Percentiles rank a stretch among this genome's conserved stretches.
Evolutionary conservation across 2,329 filamentous ascomycete species (phyloP).

Genomic region (Fusarium sp.): DNA sequence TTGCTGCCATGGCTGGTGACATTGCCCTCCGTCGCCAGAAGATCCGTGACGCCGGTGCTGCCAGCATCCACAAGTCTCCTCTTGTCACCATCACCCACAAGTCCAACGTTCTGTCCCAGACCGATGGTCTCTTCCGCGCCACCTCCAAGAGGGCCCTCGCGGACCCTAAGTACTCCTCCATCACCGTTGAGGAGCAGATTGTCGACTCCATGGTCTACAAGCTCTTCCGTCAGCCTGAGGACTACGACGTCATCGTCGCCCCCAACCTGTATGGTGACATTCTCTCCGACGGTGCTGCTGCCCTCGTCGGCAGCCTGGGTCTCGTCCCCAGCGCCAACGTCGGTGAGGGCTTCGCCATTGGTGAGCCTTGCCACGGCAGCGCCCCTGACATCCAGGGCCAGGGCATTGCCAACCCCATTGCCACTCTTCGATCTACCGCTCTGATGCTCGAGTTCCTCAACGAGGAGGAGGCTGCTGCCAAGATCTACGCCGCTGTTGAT

Average conservation of each 20-base stretch:
- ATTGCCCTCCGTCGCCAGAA: slow-evolving; percentile 90
- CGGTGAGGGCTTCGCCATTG: slow-evolving; percentile 92
- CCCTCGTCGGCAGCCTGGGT: slow-evolving; percentile 90
- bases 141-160: slow-evolving; percentile 81
- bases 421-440: slow-evolving; percentile 89
- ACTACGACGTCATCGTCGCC: slow-evolving; percentile 98
- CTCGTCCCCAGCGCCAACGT: slow-evolving; percentile 97
- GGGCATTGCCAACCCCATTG: slow-evolving; percentile 95
- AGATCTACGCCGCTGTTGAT: slow-evolving; percentile 93
- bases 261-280: slow-evolving; percentile 99
- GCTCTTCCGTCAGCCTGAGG: slow-evolving; percentile 93
- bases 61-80: slow-evolving; percentile 74
- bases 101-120: slow-evolving; percentile 95
- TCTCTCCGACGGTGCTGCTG: slow-evolving; percentile 93
- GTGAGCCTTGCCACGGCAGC: slow-evolving; percentile 96
- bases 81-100: slow-evolving; percentile 98
- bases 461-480: slow-evolving; percentile 86
- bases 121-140: slow-evolving; percentile 93
- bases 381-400: slow-evolving; percentile 95
- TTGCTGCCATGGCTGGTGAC: slow-evolving; percentile 93
- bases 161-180: slow-evolving; percentile 69
- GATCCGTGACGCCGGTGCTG: slow-evolving; percentile 71
- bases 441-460: slow-evolving; percentile 97
- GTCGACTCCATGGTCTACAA: slow-evolving; percentile 99
- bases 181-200: slow-evolving; percentile 94